Base-by-base conservation (phyloP, 2,329 filamentous ascomycete species). In the Onygenales sp. region DNA sequence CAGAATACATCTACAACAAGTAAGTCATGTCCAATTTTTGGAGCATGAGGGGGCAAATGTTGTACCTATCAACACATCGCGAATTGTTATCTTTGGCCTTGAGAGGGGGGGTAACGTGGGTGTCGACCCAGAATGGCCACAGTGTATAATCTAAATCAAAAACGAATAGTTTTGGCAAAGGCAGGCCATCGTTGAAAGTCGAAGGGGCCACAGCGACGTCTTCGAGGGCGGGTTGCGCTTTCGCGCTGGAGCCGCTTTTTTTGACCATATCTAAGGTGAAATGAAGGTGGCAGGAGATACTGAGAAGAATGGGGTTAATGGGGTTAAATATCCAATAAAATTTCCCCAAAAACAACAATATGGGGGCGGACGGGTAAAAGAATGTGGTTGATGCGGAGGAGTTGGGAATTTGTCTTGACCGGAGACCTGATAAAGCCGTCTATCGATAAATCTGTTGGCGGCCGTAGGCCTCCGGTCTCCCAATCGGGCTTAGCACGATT, bases 61-160 rank as follows among this genome's bases (percentile, higher is more conserved):
- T 11, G 11, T 32, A 73, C 72, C 66, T 64, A 57, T 75, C 72
- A 5, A 70, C 68, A 33, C 67, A 70, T 55, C 71, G 71, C 32
- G 72, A 72, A 57, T 74, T 74, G 56, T 73, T 71, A 57, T 83
- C 80, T 59, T 76, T 78, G 49, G 81, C 75, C 58, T 83, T 84
- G 49, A 95, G 72, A 0, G 90, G 91, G 6, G 83, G 80, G 27
- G 83, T 82, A 62, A 93, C 86, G 71, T 96, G 91, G 3, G 90
- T 95, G 75, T 97, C 93, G 1, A 95, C 85, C 92, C 92, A 97
- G 73, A 96, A 96, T 4, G 91, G 90, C 93, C 92, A 97, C n/a
- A 97, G 78, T 0, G 93, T 97, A 77, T 96, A 97, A 77, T 97
- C 92, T 58, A 97, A 82, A 69, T 97, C 93, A 73, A 97, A 96